Percentiles rank a stretch among this genome's conserved stretches.
These are phyloP conservation scores for Breynia disticha DNA, from an alignment of 441 rosid species.

Conservation along the genomic window DNA sequence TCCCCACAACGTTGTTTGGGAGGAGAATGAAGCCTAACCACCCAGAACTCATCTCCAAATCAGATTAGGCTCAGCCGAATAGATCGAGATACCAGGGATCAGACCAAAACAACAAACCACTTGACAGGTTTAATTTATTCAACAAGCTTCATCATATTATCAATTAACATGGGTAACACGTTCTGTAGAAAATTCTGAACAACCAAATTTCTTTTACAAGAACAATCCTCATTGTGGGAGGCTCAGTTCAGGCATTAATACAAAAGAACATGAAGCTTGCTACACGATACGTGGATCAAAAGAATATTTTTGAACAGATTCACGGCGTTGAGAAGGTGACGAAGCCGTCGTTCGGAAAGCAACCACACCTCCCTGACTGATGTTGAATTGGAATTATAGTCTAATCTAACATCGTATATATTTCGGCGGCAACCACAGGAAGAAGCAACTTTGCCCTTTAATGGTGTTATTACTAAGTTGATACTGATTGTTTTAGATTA, in stretches of 20 bases:
- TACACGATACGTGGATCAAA: constrained; percentile 13
- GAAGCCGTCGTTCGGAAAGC: not conserved
- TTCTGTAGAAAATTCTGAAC: constrained; percentile 12
- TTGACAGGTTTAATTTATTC: constrained; percentile 21
- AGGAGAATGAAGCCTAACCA: too few species aligned
- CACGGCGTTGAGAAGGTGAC: constrained; percentile 15
- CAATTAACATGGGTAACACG: too few species aligned
- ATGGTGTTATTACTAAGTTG: constrained; percentile 24
- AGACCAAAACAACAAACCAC: too few species aligned
- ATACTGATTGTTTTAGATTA: constrained; percentile 15
- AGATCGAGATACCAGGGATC: too few species aligned
- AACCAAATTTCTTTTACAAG: constrained; percentile 26
- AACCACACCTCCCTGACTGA: constrained; percentile 17
- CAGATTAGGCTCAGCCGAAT: too few species aligned
- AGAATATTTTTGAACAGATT: constrained; percentile 27
- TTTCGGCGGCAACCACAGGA: constrained; percentile 14
- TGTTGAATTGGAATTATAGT: constrained; percentile 19
- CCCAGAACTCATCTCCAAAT: too few species aligned
- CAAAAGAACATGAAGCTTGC: constrained; percentile 13
- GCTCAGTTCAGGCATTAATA: constrained; percentile 13
- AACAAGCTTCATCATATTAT: constrained; percentile 2
- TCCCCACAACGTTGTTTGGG: too few species aligned
- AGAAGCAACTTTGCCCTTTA: constrained; percentile 22
- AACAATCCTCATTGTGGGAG: constrained; percentile 10
- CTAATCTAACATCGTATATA: constrained; percentile 17